Percentiles rank a stretch among this genome's conserved stretches.
Conservation (phyloP, 169 alveolate genomes). For the Plasmodium blacklocki region DNA sequence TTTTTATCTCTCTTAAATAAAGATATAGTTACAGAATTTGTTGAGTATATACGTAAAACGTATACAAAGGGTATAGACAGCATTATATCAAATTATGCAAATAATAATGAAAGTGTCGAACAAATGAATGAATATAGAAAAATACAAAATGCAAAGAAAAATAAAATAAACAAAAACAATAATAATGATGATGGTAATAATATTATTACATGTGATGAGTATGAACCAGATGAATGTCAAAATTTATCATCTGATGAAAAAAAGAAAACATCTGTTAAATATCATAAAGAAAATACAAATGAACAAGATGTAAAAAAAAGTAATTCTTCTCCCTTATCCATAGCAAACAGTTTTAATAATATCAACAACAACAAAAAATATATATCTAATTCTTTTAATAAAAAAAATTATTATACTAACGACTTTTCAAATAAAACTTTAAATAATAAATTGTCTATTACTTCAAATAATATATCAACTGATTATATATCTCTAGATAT, state of each 20-base stretch:
- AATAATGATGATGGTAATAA: too few relatives aligned
- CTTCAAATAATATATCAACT: slow-evolving; percentile 9
- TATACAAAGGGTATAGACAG: slow-evolving; percentile 16
- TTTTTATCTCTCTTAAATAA: slow-evolving; percentile 46
- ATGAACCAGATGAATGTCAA: too few relatives aligned
- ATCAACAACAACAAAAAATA: not conserved
- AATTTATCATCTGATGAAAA: too few relatives aligned
- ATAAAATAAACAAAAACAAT: too few relatives aligned
- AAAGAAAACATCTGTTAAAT: too few relatives aligned
- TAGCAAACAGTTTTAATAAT: not conserved
- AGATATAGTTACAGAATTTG: slow-evolving; percentile 46
- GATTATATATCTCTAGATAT: slow-evolving; percentile 24
- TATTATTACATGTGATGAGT: too few relatives aligned
- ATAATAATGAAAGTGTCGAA: not conserved
- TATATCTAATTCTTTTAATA: not conserved
- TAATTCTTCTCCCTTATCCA: too few relatives aligned
- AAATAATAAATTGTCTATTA: slow-evolving; percentile 4
- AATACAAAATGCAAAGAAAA: too few relatives aligned
- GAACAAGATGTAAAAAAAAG: too few relatives aligned
- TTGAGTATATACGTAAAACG: slow-evolving; percentile 16
- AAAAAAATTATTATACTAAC: not conserved
- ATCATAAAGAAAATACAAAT: too few relatives aligned
- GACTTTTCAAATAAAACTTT: not conserved
- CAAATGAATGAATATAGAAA: too few relatives aligned
- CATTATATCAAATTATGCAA: slow-evolving; percentile 23